Percentiles rank a stretch among this genome's conserved stretches.
Evolutionary conservation across 129 eudicot genomes (phyloP).

Genomic region (Chrysanthemum makinoi): DNA sequence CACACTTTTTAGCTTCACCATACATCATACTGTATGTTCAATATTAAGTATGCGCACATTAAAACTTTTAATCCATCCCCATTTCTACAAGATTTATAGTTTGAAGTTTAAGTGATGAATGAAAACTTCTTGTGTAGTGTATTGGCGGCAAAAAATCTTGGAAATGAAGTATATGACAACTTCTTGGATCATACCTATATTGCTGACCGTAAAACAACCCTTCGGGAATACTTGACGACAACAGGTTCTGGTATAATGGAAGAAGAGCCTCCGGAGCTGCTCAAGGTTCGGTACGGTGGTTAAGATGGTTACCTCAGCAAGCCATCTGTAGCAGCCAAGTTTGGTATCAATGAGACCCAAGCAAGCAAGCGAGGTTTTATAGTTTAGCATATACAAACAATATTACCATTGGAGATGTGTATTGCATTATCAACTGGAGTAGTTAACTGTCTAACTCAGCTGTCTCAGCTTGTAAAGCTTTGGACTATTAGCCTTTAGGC

Average conservation of each 20-base stretch:
- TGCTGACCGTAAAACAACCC: constrained; percentile 88
- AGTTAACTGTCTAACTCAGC: too few species aligned
- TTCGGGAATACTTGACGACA: constrained; percentile 65
- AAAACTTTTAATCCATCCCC: too few species aligned
- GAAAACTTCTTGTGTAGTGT: constrained; percentile 53
- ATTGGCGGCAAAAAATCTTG: constrained; percentile 84
- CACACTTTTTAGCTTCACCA: too few species aligned
- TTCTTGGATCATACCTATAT: constrained; percentile 86
- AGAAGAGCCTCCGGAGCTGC: constrained; percentile 88
- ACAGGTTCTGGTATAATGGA: constrained; percentile 90
- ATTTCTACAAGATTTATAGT: too few species aligned
- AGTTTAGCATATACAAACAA: background rate
- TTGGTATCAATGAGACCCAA: background rate
- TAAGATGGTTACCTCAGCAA: constrained; percentile 23
- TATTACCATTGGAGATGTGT: background rate
- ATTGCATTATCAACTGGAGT: too few species aligned
- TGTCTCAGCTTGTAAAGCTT: too few species aligned
- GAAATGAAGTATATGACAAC: constrained; percentile 58
- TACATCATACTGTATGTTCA: too few species aligned
- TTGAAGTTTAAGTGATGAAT: background rate
- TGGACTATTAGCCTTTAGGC: too few species aligned
- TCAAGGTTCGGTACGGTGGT: constrained; percentile 83
- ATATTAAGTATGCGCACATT: too few species aligned
- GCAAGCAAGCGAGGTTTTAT: background rate
- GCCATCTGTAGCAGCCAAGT: background rate